Evolutionary conservation across 257 asterid species (phyloP).

Genomic region (Petrea volubilis): DNA sequence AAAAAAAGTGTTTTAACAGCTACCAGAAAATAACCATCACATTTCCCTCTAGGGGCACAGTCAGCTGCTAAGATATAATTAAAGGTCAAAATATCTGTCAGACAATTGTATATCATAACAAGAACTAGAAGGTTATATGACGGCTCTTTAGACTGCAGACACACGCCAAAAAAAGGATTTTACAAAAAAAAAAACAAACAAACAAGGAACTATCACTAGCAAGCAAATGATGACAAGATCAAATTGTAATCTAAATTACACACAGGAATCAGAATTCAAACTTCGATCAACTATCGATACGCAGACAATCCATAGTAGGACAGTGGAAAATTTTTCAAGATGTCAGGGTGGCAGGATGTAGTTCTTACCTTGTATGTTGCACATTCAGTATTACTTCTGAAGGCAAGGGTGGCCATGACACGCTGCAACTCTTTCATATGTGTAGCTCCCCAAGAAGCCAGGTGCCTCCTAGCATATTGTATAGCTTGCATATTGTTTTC

Average conservation of each 20-base stretch:
- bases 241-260: background rate
- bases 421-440: slow-evolving; percentile 97
- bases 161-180: too few relatives aligned
- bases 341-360: background rate
- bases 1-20: background rate
- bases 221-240: slow-evolving; percentile 14
- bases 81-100: background rate
- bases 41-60: background rate
- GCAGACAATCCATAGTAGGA: slow-evolving; percentile 4
- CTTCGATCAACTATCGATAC: background rate
- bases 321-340: too few relatives aligned
- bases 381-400: slow-evolving; percentile 83
- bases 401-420: slow-evolving; percentile 89
- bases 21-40: background rate
- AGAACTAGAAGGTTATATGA: background rate
- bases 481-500: slow-evolving; percentile 77
- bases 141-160: background rate
- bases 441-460: slow-evolving; percentile 92
- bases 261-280: slow-evolving; percentile 10
- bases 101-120: background rate
- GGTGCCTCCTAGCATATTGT: slow-evolving; percentile 81
- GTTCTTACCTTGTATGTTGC: slow-evolving; percentile 73
- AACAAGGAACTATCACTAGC: too few relatives aligned
- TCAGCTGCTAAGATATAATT: background rate
- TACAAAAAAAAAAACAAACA: too few relatives aligned